These are phyloP conservation scores for Meyerozyma carpophila DNA, from an alignment of 1,139 yeast genomes.

Conservation along the genomic window DNA sequence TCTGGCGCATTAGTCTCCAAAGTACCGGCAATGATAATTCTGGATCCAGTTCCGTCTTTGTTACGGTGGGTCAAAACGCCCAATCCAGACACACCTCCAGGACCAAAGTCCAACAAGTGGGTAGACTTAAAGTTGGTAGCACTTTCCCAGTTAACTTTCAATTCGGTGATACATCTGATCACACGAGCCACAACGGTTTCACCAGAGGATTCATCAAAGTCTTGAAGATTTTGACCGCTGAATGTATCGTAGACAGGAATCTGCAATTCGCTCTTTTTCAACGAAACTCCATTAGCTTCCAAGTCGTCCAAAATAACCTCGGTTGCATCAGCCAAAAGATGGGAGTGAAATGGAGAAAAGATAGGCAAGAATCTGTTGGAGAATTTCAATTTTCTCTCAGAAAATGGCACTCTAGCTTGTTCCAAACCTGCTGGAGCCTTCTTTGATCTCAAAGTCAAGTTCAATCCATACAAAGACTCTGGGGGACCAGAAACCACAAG, in stretches of 20 bases:
- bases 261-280: constrained; percentile 49
- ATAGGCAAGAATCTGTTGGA: constrained; percentile 93
- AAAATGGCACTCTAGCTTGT: constrained; percentile 89
- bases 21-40: constrained; percentile 90
- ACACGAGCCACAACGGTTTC: constrained; percentile 59
- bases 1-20: constrained; percentile 58
- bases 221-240: constrained; percentile 75
- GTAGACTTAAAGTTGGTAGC: constrained; percentile 81
- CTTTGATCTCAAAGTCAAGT: constrained; percentile 84
- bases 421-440: constrained; percentile 94
- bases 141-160: constrained; percentile 91
- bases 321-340: constrained; percentile 70
- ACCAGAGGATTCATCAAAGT: constrained; percentile 18
- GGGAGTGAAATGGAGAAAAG: constrained; percentile 95
- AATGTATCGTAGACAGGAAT: constrained; percentile 92
- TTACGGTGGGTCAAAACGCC: constrained; percentile 95
- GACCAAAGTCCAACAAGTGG: constrained; percentile 94
- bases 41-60: constrained; percentile 97
- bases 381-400: constrained; percentile 89
- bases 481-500: constrained; percentile 98
- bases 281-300: constrained; percentile 48
- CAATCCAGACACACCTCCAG: constrained; percentile 96
- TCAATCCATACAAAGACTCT: constrained; percentile 95
- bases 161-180: constrained; percentile 74
- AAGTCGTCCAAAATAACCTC: constrained; percentile 63